Percentiles rank a stretch among this genome's conserved stretches.
Evolutionary conservation across 2,329 filamentous ascomycete genomes (phyloP).

Genomic region (Fusarium sororula): DNA sequence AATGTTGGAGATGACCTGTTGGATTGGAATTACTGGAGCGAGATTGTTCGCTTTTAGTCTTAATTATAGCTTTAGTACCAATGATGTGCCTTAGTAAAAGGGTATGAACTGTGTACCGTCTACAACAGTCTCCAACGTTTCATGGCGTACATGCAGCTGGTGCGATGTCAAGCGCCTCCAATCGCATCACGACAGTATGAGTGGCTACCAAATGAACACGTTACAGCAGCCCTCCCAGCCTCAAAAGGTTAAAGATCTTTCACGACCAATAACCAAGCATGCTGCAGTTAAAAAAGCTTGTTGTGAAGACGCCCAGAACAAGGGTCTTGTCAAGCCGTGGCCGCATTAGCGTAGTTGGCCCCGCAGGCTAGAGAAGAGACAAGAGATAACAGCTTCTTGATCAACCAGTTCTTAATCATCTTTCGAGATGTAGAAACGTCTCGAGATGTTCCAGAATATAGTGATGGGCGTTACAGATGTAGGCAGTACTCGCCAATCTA

Average conservation of each 20-base stretch:
- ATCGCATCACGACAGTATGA: neutral
- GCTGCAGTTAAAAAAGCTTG: neutral
- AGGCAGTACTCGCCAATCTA: neutral
- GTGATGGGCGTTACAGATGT: accelerated
- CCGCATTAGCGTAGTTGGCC: constrained; percentile 25
- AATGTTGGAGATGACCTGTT: constrained; percentile 1
- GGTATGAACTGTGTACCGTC: neutral
- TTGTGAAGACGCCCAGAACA: neutral
- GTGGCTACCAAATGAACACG: neutral
- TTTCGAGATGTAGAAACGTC: accelerated
- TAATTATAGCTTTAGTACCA: neutral
- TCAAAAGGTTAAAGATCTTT: neutral
- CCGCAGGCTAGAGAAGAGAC: neutral
- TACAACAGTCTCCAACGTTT: neutral
- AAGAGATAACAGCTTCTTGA: neutral
- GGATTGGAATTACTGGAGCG: constrained; percentile 37
- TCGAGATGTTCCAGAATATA: neutral
- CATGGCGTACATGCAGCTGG: neutral
- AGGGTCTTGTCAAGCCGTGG: neutral
- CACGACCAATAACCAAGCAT: neutral
- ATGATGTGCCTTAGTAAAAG: too few relatives aligned
- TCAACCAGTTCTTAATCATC: neutral
- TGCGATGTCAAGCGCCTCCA: neutral
- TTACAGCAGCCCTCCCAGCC: neutral
- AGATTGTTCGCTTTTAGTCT: constrained; percentile 26